These are phyloP conservation scores for Selaginella moellendorffii DNA, from an alignment of 75 land plant species.

Conservation along the genomic window DNA sequence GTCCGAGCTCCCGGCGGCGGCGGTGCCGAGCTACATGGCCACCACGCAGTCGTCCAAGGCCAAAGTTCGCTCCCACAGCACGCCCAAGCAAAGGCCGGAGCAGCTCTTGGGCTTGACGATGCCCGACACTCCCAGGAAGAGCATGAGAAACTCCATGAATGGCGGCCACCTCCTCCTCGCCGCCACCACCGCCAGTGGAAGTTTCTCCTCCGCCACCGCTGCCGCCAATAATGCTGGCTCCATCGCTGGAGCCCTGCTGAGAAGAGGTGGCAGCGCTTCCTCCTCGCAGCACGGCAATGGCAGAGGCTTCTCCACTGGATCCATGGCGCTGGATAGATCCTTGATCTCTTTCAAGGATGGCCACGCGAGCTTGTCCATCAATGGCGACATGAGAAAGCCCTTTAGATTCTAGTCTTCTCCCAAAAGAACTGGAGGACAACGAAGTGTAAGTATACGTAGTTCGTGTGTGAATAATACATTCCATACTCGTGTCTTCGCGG, in stretches of 20 bases:
- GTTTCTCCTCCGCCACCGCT: no score
- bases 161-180: neutral
- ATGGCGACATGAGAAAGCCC: neutral
- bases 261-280: neutral
- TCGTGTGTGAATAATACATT: no score
- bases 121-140: neutral
- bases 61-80: constrained; percentile 59
- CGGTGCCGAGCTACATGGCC: constrained; percentile 62
- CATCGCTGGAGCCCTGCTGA: neutral
- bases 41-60: constrained; percentile 64
- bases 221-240: no score
- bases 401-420: neutral
- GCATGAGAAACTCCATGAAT: neutral
- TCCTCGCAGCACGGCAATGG: neutral
- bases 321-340: neutral
- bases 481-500: no score
- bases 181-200: no score
- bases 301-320: neutral
- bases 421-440: no score
- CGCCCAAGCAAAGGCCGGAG: constrained; percentile 70
- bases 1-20: constrained; percentile 23
- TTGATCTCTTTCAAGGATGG: neutral
- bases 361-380: neutral
- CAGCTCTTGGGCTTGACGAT: neutral
- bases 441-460: no score